phyloP scores from a whole-genome alignment of 2,329 filamentous ascomycete species.

The Exophiala dermatitidis region DNA sequence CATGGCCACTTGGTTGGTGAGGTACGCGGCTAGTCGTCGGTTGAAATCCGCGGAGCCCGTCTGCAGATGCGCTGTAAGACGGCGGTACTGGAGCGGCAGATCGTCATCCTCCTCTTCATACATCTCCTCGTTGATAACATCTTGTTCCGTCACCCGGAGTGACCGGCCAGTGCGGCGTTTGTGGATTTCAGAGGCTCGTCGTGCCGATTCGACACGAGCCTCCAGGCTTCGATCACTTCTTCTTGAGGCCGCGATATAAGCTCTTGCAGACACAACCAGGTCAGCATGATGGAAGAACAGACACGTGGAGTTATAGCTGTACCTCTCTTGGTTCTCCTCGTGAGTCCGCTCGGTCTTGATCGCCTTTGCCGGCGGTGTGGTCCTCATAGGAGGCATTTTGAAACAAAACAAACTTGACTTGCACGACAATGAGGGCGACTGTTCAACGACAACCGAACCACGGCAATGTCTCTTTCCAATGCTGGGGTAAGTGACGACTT shows the following conservation, averaged over 20 bases:
- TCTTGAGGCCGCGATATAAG: constrained; percentile 85
- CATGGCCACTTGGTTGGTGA: constrained; percentile 53
- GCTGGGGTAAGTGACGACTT: too few species aligned
- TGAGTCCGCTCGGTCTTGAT: constrained; percentile 27
- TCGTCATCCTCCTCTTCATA: constrained; percentile 93
- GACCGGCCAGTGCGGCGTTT: constrained; percentile 77
- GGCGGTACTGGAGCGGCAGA: constrained; percentile 58
- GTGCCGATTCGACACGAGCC: constrained; percentile 78
- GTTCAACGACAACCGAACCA: too few species aligned
- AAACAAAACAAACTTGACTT: not conserved
- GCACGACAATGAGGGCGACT: too few species aligned
- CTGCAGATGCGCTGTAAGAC: constrained; percentile 56
- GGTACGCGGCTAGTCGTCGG: constrained; percentile 52
- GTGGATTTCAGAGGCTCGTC: constrained; percentile 83
- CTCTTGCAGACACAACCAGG: constrained; percentile 44
- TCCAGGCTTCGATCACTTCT: constrained; percentile 81
- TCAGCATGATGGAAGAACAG: constrained; percentile 18
- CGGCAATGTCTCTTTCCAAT: too few species aligned
- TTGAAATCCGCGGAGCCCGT: constrained; percentile 57
- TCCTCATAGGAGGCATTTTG: constrained; percentile 24
- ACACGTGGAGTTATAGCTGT: not conserved
- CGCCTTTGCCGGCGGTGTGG: constrained; percentile 26
- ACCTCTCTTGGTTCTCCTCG: constrained; percentile 42
- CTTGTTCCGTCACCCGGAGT: constrained; percentile 74
- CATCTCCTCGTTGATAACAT: constrained; percentile 88